Conservation (phyloP, 306 rosid species). For the Canavalia ensiformis region DNA sequence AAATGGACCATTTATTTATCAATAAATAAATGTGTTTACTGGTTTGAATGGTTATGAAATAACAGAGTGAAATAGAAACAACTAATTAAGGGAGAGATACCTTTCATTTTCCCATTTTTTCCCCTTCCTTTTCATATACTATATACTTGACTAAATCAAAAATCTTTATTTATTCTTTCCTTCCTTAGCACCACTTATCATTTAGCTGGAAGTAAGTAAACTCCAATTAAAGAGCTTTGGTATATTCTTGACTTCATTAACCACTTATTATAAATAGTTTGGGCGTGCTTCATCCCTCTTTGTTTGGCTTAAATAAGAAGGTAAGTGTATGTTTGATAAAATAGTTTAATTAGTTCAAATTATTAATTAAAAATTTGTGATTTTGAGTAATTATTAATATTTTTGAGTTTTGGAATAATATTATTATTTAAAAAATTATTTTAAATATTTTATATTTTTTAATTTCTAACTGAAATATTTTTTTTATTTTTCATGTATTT, state of each 20-base stretch:
- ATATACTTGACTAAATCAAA: neutral
- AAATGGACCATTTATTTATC: neutral
- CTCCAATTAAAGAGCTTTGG: slow-evolving; percentile 36
- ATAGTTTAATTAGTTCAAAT: no score
- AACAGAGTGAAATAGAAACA: slow-evolving; percentile 29
- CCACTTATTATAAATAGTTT: slow-evolving; percentile 12
- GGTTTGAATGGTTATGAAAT: slow-evolving; percentile 41
- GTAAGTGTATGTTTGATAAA: no score
- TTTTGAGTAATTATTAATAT: no score
- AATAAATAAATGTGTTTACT: neutral
- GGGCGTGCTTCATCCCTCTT: slow-evolving; percentile 23
- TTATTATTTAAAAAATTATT: no score
- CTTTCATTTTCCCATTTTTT: neutral
- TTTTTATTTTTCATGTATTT: no score
- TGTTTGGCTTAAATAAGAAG: slow-evolving; percentile 44
- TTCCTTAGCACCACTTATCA: neutral
- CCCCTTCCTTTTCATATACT: neutral
- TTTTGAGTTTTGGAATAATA: no score
- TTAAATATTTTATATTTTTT: no score
- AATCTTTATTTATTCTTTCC: slow-evolving; percentile 30
- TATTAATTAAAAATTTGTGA: no score
- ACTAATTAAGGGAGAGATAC: slow-evolving; percentile 28
- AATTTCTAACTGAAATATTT: no score
- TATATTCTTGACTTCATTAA: slow-evolving; percentile 44
- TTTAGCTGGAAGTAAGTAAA: slow-evolving; percentile 8